phyloP scores from a whole-genome alignment of 2,329 filamentous ascomycete species.

The Aureobasidium sp. region DNA sequence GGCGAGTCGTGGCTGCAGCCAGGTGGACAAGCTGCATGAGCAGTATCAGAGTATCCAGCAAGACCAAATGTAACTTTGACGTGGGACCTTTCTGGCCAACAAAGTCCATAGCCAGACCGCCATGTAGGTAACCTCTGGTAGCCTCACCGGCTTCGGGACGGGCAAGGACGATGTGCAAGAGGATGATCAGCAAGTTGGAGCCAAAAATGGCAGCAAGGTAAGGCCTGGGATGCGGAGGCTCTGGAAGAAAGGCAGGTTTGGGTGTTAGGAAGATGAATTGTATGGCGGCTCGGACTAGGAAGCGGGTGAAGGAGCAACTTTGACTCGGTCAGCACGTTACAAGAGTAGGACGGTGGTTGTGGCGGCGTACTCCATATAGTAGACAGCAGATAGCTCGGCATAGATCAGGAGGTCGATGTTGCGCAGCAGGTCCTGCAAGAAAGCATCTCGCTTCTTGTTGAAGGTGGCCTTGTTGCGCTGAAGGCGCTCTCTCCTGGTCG shows the following conservation, averaged over 20 bases:
- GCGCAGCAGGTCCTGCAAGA: conserved; percentile 51
- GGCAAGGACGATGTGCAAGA: conserved; percentile 42
- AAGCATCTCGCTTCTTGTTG: conserved; percentile 37
- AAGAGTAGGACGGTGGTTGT: not conserved
- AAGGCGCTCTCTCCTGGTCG: conserved; percentile 20
- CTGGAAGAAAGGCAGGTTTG: conserved; percentile 46
- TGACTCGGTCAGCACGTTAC: not conserved
- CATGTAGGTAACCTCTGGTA: conserved; percentile 51
- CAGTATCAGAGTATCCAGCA: conserved; percentile 49
- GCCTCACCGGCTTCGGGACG: conserved; percentile 41
- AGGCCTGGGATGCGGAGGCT: conserved; percentile 42
- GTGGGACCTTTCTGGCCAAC: conserved; percentile 54
- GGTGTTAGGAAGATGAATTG: conserved; percentile 55
- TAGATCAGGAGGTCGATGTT: conserved; percentile 55
- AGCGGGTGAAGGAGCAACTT: conserved; percentile 53
- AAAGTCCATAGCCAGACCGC: conserved; percentile 58
- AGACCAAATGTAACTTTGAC: conserved; percentile 45
- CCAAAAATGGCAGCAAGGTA: conserved; percentile 49
- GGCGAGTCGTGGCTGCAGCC: conserved; percentile 46
- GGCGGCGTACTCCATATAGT: conserved; percentile 54
- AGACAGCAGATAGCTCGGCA: conserved; percentile 54
- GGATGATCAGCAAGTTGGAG: conserved; percentile 48
- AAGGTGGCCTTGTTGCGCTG: conserved; percentile 30
- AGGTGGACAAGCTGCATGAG: conserved; percentile 52
- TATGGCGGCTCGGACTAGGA: conserved; percentile 47